A percentile compares a stretch with the other conserved stretches of the same genome.
phyloP scores from a whole-genome alignment of 768 basidiomycete species.

The Lactarius hatsudake region DNA sequence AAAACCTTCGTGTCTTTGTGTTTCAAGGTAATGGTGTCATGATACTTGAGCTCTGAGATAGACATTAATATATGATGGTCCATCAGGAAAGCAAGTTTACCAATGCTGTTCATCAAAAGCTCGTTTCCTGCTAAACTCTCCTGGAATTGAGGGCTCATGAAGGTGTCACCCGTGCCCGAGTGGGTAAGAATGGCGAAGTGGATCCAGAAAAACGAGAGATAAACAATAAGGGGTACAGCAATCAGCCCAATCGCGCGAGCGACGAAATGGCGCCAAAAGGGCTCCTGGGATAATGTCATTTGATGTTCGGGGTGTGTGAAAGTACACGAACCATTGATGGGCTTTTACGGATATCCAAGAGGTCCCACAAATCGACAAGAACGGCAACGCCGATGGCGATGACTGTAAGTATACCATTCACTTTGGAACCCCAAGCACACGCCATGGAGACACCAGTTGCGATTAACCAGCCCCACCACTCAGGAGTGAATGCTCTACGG shows the following conservation, averaged over 20 bases:
- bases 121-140: slow-evolving; percentile 93
- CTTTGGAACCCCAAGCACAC: slow-evolving; percentile 95
- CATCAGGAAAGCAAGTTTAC: slow-evolving; percentile 42
- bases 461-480: slow-evolving; percentile 95
- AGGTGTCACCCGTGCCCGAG: slow-evolving; percentile 90
- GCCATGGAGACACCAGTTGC: slow-evolving; percentile 92
- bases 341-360: slow-evolving; percentile 81
- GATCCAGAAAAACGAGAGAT: slow-evolving; percentile 93
- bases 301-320: background rate
- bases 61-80: slow-evolving; percentile 5
- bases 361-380: slow-evolving; percentile 89
- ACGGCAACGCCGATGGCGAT: slow-evolving; percentile 87
- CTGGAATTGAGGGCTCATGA: slow-evolving; percentile 99
- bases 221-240: slow-evolving; percentile 81
- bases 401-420: slow-evolving; percentile 94
- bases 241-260: slow-evolving; percentile 87
- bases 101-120: slow-evolving; percentile 86
- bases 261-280: slow-evolving; percentile 84
- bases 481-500: slow-evolving; percentile 74
- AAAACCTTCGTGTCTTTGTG: slow-evolving; percentile 94
- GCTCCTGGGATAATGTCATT: slow-evolving; percentile 37
- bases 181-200: slow-evolving; percentile 86
- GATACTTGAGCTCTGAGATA: slow-evolving; percentile 83
- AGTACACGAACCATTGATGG: slow-evolving; percentile 56
- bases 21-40: slow-evolving; percentile 79